Base-by-base conservation (phyloP, 2,329 filamentous ascomycete genomes). In the Drechslera avenae region DNA sequence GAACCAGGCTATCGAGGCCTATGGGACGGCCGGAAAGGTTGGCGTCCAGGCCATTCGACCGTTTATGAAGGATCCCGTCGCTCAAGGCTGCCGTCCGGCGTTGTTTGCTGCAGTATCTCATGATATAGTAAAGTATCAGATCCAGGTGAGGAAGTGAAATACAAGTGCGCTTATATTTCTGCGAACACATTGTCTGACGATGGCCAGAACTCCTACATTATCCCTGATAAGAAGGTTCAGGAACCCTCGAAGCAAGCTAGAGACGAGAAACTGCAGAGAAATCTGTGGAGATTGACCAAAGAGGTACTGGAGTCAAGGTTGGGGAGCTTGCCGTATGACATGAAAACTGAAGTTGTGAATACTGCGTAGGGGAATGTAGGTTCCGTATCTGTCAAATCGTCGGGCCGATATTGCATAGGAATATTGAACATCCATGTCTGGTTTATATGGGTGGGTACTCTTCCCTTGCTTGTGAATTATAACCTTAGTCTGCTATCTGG, bases 1-100 rank as follows among this genome's bases (percentile, higher is more conserved):
- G 46, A 61, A 75, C 5, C 80, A 83, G 52, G 77, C 79, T 0
- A 73, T 76, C 12, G 78, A 81, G 28, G 76, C 78, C 1, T 81
- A 83, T 50, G 79, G 79, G 1, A 73, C 69, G 0, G 52, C 79
- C 1, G 78, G 78, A 13, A 78, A 77, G 47, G 59, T 80, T 28
- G 77, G 76, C 2, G 77, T 79, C 8, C 73, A 69, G 40, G 73
- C 67, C 2, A 64, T 75, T 2, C 60, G 73, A 26, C 79, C 78
- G 1, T 77, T 82, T 51, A 75, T 82, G 76, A 79, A 79, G 50
- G 77, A 81, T 53, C 77, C 78, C 0, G 67, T 81, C 0, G 72
- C 77, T 18, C 50, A 78, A 45, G 79, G 79, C 1, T 81, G 79
- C 54, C 67, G 79, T 14, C 57, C 77, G 2, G 78, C 76, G 10